Conservation (phyloP, 1,284 basidiomycete genomes). For the Uromyces viciae-fabae region DNA sequence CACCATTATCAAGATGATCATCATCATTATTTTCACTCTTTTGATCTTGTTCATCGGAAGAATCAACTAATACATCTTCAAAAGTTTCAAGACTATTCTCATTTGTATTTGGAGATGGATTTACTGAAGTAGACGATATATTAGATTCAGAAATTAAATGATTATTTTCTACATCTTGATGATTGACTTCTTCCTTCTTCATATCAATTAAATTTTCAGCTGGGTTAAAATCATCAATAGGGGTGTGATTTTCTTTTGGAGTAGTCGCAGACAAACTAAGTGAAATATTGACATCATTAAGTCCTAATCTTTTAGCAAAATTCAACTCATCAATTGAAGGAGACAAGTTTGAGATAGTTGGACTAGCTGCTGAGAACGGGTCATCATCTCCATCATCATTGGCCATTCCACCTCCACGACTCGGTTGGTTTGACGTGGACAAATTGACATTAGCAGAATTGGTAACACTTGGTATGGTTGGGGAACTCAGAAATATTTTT, state of each 20-base stretch:
- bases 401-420: neutral
- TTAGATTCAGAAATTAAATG: neutral
- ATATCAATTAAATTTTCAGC: neutral
- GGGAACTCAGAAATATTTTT: too few species aligned
- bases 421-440: neutral
- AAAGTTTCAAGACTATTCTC: neutral
- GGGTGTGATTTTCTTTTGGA: neutral
- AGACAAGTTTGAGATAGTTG: constrained; percentile 30
- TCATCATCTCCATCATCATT: constrained; percentile 33
- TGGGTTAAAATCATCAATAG: neutral
- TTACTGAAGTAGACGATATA: neutral
- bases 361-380: constrained; percentile 35
- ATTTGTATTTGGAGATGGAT: neutral
- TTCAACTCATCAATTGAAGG: neutral
- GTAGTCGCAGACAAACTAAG: neutral
- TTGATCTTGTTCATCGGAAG: too few species aligned
- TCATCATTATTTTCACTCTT: too few species aligned
- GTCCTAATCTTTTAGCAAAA: neutral
- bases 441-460: neutral
- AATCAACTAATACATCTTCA: too few species aligned
- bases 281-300: neutral
- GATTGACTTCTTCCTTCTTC: neutral
- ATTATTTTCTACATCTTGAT: neutral
- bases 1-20: neutral
- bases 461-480: neutral